Evolutionary conservation across 176 grass and related monocot genomes (phyloP), one percentile per base, ranked within the genome.

Genomic region (Bonia amplexicaulis): DNA sequence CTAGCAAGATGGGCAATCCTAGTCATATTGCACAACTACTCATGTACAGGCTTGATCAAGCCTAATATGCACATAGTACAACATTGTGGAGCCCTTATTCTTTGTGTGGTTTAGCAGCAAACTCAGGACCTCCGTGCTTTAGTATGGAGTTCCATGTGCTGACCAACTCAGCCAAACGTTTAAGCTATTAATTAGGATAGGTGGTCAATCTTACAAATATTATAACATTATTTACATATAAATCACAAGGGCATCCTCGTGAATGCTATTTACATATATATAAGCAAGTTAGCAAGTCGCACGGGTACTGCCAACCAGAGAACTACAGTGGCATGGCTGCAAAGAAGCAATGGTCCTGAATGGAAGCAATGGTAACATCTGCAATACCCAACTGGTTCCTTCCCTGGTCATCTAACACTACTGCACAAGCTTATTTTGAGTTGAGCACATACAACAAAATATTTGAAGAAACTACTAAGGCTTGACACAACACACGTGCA

Each of bases 21-120:
- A 44, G n/a, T 22, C 40, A 70, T 80, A 54, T 59, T 59, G 37
- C 51, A 81, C 17, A 69, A 70, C 14, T 69, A 15, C 46, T 68
- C 20, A 40, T 58, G 54, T 74, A 35, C 41, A 80, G 22, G 52
- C 20, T 78, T 72, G 67, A 71, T 42, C 66, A 60, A 77, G 16
- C n/a, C 19, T 49, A 60, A 40, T 26, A 33, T 71, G 44, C 3
- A 37, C 5, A 70, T 14, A 60, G 10, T 68, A 49, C 45, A 76
- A 47, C 52, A 31, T 15, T 37, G 26, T 22, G 25, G 47, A 55
- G 10, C 11, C 46, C 27, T 63, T 65, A 64, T 55, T 69, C 19
- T 66, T 41, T 48, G 33, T 63, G 12, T 65, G 54, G 23, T 65
- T 73, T 79, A 46, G 80, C 74, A 74, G 33, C 31, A 81, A 63